These are phyloP conservation scores for Aspergillus caelatus DNA, from an alignment of 2,329 filamentous ascomycete genomes.

Conservation along the genomic window DNA sequence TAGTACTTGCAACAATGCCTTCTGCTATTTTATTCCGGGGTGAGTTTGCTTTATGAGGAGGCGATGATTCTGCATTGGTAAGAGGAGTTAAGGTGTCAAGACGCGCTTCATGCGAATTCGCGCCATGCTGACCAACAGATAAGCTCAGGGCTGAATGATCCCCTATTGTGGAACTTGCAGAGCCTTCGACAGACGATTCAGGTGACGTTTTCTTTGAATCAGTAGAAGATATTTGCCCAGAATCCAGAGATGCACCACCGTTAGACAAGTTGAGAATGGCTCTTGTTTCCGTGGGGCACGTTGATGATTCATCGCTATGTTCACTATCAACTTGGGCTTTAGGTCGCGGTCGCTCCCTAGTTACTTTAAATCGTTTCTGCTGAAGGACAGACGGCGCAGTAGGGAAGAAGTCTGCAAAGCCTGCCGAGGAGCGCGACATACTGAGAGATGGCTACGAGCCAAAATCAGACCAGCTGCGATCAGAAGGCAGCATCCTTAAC, in stretches of 20 bases:
- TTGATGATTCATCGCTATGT: slow-evolving; percentile 18
- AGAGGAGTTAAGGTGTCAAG: slow-evolving; percentile 63
- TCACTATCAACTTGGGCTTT: slow-evolving; percentile 43
- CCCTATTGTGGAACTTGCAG: slow-evolving; percentile 72
- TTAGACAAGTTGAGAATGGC: slow-evolving; percentile 16
- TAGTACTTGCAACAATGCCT: slow-evolving; percentile 31
- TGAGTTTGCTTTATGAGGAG: slow-evolving; percentile 61
- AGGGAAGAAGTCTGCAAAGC: slow-evolving; percentile 86
- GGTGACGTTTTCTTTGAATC: slow-evolving; percentile 20
- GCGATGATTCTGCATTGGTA: slow-evolving; percentile 68
- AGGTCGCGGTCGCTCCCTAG: slow-evolving; percentile 64
- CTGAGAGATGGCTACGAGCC: slow-evolving; percentile 53
- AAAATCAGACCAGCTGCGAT: slow-evolving; percentile 33
- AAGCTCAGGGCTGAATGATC: slow-evolving; percentile 72
- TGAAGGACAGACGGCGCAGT: slow-evolving; percentile 69
- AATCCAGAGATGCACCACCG: slow-evolving; percentile 19
- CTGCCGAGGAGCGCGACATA: slow-evolving; percentile 80
- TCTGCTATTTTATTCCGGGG: slow-evolving; percentile 44
- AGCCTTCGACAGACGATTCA: slow-evolving; percentile 66
- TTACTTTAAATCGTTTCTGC: slow-evolving; percentile 50
- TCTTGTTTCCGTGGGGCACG: slow-evolving; percentile 14
- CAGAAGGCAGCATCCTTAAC: slow-evolving; percentile 46
- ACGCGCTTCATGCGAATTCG: slow-evolving; percentile 58
- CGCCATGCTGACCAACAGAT: slow-evolving; percentile 53
- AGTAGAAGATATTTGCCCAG: slow-evolving; percentile 16